phyloP scores from a whole-genome alignment of 371 early-diverging fungal species.

The Apophysomyces variabilis region DNA sequence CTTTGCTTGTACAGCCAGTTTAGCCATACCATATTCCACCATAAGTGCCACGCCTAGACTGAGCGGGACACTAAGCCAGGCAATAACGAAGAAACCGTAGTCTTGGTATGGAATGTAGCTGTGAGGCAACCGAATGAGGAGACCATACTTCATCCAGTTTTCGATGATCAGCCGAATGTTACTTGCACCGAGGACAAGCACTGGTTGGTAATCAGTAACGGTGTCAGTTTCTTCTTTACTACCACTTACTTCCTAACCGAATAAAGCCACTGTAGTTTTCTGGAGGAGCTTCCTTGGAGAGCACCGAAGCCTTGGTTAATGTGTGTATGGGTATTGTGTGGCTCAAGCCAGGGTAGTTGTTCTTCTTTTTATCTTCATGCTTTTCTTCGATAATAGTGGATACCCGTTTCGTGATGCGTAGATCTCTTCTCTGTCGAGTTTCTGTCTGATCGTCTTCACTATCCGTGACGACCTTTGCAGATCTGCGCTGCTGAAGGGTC shows the following conservation, averaged over 20 bases:
- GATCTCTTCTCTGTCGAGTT: slow-evolving; percentile 38
- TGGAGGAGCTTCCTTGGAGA: slow-evolving; percentile 78
- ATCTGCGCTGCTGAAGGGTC: slow-evolving; percentile 17
- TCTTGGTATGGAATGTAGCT: slow-evolving; percentile 59
- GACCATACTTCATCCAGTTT: slow-evolving; percentile 88
- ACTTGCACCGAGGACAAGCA: slow-evolving; percentile 83
- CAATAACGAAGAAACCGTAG: slow-evolving; percentile 55
- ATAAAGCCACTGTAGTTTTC: slow-evolving; percentile 77
- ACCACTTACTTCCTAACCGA: slow-evolving; percentile 64
- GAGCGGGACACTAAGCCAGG: slow-evolving; percentile 56
- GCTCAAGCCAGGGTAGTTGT: slow-evolving; percentile 33
- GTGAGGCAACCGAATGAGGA: slow-evolving; percentile 73
- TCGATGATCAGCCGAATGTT: slow-evolving; percentile 86
- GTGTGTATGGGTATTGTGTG: slow-evolving; percentile 74
- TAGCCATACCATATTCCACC: slow-evolving; percentile 59
- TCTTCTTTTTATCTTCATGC: slow-evolving; percentile 36
- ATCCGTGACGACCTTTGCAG: slow-evolving; percentile 51
- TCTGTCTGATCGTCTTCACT: slow-evolving; percentile 57
- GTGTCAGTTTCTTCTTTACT: neutral
- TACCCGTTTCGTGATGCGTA: slow-evolving; percentile 41
- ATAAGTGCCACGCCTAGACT: slow-evolving; percentile 56
- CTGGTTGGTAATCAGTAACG: slow-evolving; percentile 32
- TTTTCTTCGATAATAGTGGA: slow-evolving; percentile 38
- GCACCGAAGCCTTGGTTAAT: slow-evolving; percentile 59
- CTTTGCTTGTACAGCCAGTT: slow-evolving; percentile 35